Base-by-base conservation (phyloP, 228 moss, liverwort and hornwort species). In the Sphagnum fallax region DNA sequence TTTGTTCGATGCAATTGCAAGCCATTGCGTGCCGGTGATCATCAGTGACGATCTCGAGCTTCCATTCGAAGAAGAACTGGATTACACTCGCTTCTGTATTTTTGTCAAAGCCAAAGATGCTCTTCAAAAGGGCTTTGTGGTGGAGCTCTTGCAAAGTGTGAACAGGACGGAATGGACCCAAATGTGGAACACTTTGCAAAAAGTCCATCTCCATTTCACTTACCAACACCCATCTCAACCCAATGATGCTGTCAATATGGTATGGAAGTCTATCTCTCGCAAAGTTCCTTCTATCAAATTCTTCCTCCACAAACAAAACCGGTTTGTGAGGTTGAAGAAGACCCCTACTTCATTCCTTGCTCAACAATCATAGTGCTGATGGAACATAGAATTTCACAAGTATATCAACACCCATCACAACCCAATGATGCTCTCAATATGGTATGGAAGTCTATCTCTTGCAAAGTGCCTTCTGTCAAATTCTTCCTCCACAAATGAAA, bases 21-120 rank as follows among this genome's bases (percentile, higher is more conserved):
- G 88, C 75, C 88, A 84, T 53, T 88, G 88, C 50, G 79, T 88
- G 16, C 88, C 88, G 9, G 84, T 88, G 51, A 78, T 88, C 50
- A 70, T 88, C 62, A 88, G 88, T 61, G 84, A 88, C 57, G 79
- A 74, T 58, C 81, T 88, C 68, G 88, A 88, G 74, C 84, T 88
- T 62, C 88, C 88, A 8, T 88, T 77, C 51, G 88, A 88, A 68
- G 81, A 82, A 16, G 74, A 73, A 12, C 71, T 88, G 51, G 77
- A 84, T 60, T 88, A 88, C 69, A 72, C 62, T 15, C 70, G 61
- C 53, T 88, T 88, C 69, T 68, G 80, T 5, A 65, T 84, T 51
- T 84, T 88, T 49, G 81, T 75, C 62, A 79, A 81, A 6, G 67
- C 65, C 50, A 75, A 81, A 66, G 77, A 84, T n/a, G 77, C 81